These are phyloP conservation scores for Plasmodium reichenowi DNA, from an alignment of 169 alveolate species.

Conservation along the genomic window DNA sequence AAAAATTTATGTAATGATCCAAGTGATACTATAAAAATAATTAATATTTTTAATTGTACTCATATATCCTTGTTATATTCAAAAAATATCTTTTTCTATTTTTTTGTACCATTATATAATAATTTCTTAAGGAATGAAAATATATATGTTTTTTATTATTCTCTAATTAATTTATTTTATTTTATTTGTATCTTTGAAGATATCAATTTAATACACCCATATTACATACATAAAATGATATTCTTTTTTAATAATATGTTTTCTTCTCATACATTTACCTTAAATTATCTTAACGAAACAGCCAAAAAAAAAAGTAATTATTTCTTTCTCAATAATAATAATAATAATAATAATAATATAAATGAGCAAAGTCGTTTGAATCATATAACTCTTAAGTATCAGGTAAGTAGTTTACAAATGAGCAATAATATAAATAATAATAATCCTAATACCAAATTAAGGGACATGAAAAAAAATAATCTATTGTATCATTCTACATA, in stretches of 20 bases:
- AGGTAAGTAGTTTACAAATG: too few species aligned
- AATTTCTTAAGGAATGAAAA: constrained; percentile 40
- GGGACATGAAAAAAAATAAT: background rate
- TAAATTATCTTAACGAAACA: constrained; percentile 45
- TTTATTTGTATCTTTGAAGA: constrained; percentile 61
- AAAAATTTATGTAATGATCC: constrained; percentile 41
- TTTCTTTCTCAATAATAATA: constrained; percentile 14
- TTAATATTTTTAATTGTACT: constrained; percentile 58
- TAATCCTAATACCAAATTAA: too few species aligned
- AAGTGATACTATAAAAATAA: constrained; percentile 55
- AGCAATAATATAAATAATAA: too few species aligned
- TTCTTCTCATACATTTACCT: constrained; percentile 64
- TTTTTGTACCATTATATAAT: constrained; percentile 57
- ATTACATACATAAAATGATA: constrained; percentile 59
- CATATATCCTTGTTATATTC: constrained; percentile 53
- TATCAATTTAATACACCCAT: constrained; percentile 61
- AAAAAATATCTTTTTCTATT: constrained; percentile 18
- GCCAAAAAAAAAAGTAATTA: constrained; percentile 58
- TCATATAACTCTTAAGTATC: background rate
- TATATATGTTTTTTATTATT: constrained; percentile 46
- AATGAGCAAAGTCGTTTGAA: background rate
- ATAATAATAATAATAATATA: background rate
- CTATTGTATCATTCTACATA: background rate
- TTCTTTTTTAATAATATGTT: constrained; percentile 65
- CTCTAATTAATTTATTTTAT: constrained; percentile 39